These are phyloP conservation scores for Polyplosphaeria fusca DNA, from an alignment of 495 filamentous ascomycete genomes.

Conservation along the genomic window DNA sequence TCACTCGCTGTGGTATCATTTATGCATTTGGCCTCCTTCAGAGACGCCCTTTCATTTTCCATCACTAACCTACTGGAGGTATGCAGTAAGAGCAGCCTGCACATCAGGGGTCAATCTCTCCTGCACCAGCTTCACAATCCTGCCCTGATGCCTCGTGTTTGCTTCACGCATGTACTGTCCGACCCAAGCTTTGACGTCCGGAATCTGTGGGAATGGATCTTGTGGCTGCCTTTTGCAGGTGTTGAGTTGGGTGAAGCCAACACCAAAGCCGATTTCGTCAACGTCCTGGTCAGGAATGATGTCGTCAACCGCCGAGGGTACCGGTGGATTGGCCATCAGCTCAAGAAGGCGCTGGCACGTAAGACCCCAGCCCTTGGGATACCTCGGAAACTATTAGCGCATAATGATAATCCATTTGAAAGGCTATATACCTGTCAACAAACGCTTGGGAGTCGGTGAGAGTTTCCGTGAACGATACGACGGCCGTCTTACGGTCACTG, in stretches of 20 bases:
- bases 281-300: conserved; percentile 78
- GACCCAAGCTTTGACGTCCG: conserved; percentile 77
- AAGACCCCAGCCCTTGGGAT: conserved; percentile 82
- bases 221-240: conserved; percentile 68
- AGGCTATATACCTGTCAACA: conserved; percentile 53
- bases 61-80: conserved; percentile 43
- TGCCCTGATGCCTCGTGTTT: conserved; percentile 54
- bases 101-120: conserved; percentile 58
- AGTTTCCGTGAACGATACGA: conserved; percentile 87
- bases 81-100: conserved; percentile 53
- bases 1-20: neutral
- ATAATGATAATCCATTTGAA: neutral
- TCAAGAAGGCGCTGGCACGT: conserved; percentile 83
- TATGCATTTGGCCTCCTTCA: neutral
- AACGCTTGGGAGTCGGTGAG: conserved; percentile 79
- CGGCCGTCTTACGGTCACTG: conserved; percentile 86
- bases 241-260: conserved; percentile 86
- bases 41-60: neutral
- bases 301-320: conserved; percentile 64
- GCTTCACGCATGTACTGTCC: conserved; percentile 64
- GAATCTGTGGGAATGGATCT: conserved; percentile 80
- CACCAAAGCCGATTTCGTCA: conserved; percentile 90
- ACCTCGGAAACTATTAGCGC: conserved; percentile 35
- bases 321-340: conserved; percentile 81
- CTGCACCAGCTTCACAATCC: conserved; percentile 55